Evolutionary conservation across 192 early-diverging fungal species (phyloP).

Genomic region (Entomortierella lignicola): DNA sequence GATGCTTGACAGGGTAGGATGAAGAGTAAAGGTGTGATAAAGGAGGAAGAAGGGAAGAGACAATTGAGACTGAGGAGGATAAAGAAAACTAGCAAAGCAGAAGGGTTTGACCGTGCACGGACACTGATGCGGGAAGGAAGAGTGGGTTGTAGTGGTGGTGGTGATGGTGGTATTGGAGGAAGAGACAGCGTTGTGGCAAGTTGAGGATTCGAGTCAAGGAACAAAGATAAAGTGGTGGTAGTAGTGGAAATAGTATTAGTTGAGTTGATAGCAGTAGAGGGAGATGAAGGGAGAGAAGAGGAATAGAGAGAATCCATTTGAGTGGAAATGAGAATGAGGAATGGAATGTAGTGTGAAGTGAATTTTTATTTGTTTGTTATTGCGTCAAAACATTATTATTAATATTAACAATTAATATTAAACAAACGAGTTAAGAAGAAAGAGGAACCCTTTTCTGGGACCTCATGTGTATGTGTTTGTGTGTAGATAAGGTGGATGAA

Average conservation of each 20-base stretch:
- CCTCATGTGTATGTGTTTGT: not conserved
- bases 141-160: not conserved
- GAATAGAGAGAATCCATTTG: not conserved
- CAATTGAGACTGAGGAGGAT: slow-evolving; percentile 31
- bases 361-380: too few relatives aligned
- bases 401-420: too few relatives aligned
- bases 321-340: slow-evolving; percentile 7
- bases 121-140: not conserved
- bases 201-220: too few relatives aligned
- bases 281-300: not conserved
- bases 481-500: not conserved
- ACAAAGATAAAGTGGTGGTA: too few relatives aligned
- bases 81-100: slow-evolving; percentile 23
- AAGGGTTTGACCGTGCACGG: slow-evolving; percentile 9
- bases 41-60: slow-evolving; percentile 10
- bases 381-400: too few relatives aligned
- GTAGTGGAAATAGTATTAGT: too few relatives aligned
- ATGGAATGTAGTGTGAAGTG: too few relatives aligned
- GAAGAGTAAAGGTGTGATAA: not conserved
- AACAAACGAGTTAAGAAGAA: too few relatives aligned
- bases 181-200: too few relatives aligned
- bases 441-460: not conserved
- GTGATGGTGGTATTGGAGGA: too few relatives aligned
- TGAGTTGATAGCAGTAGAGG: not conserved
- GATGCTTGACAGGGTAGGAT: slow-evolving; percentile 25